Evolutionary conservation across 225 moss, liverwort and hornwort genomes (phyloP), one percentile per base, ranked within the genome.

Genomic region (Bryoerythrophyllum caledonicum): DNA sequence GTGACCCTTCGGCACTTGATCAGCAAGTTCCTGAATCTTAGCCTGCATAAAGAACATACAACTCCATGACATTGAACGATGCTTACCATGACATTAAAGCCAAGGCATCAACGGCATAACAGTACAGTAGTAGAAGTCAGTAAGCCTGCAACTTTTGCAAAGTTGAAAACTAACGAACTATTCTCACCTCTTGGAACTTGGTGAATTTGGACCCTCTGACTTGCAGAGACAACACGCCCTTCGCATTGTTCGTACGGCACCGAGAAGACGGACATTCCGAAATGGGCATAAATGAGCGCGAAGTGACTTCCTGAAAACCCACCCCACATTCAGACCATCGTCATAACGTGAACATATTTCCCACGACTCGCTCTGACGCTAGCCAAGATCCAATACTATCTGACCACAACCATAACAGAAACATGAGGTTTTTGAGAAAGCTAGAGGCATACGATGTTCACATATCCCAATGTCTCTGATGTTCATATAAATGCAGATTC

Each of bases 21-120:
- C 96, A 30, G 97, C 92, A 71, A 99, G 82, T 82, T 99, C 97
- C 78, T 99, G 97, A 76, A 99, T 84, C 84, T 94, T 99, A n/a
- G 94, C 97, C 96, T 95, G 78, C 37, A 76, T 76, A 3, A 12
- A 60, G 23, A 40, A 60, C 13, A 82, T 25, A 67, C 12, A 46
- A 11, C 32, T 68, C 44, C 48, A 52, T 38, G 59, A 46, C 64
- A 30, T 64, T 44, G 58, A 46, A 60, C 56, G 41, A 26, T 19
- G 76, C 61, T 28, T 17, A 68, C 74, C 68, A 56, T 25, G 52
- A 61, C 66, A 54, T 54, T 54, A 14, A 63, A 74, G 59, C 51
- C 10, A 51, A 66, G n/a, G 6, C 24, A 27, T 65, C 41, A 41
- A 44, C 28, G 66, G 10, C 13, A 48, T 32, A 60, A 63, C 52